These are phyloP conservation scores for Fusarium pseudocircinatum DNA, from an alignment of 2,329 filamentous ascomycete genomes.

Conservation along the genomic window DNA sequence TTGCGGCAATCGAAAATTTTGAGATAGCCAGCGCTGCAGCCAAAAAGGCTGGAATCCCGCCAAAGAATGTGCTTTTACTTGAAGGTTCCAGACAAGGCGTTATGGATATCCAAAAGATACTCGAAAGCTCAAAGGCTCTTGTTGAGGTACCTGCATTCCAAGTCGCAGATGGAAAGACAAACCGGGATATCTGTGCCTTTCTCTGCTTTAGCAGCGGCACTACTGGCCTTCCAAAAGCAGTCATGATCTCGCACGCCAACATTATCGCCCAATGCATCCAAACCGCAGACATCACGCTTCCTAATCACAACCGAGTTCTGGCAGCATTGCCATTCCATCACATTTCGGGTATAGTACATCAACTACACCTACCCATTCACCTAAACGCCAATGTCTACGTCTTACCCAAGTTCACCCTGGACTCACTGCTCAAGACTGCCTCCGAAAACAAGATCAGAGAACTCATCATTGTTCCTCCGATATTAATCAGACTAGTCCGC, in stretches of 20 bases:
- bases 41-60: not conserved
- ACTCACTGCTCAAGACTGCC: not conserved
- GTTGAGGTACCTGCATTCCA: not conserved
- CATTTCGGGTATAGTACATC: conserved; percentile 23
- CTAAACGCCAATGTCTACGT: not conserved
- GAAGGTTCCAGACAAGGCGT: not conserved
- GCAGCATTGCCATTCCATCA: conserved; percentile 43
- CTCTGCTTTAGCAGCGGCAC: conserved; percentile 40
- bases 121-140: not conserved
- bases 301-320: conserved; percentile 16
- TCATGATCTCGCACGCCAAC: conserved; percentile 39
- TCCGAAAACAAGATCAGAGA: not conserved
- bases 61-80: not conserved
- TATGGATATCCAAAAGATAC: not conserved
- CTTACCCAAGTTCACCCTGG: not conserved
- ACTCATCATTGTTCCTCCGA: not conserved
- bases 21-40: not conserved
- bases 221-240: conserved; percentile 36
- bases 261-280: conserved; percentile 35
- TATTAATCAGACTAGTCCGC: not conserved
- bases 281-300: conserved; percentile 1
- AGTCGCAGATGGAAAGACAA: not conserved
- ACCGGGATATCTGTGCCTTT: conserved; percentile 15
- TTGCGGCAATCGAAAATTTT: not conserved
- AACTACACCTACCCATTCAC: not conserved